phyloP scores from a whole-genome alignment of 2,329 filamentous ascomycete species.

The Camillea tinctor region DNA sequence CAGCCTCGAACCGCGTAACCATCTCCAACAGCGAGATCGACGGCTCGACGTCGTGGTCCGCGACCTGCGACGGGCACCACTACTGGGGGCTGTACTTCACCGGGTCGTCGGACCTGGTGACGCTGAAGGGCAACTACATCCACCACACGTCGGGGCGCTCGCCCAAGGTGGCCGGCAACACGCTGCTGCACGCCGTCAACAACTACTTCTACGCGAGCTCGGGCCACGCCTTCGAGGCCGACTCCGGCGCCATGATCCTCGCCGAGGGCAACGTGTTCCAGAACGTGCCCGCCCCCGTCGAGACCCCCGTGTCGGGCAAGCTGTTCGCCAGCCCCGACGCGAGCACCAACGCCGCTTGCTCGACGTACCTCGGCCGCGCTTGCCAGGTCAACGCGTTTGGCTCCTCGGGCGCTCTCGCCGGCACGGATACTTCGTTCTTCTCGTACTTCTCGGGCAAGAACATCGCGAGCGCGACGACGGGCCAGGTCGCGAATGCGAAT shows the following conservation, averaged over 20 bases:
- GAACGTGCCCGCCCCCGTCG: conserved; percentile 16
- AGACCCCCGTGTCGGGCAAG: conserved; percentile 9
- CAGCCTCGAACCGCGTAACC: conserved; percentile 37
- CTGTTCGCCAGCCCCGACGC: conserved; percentile 16
- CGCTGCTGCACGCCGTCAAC: conserved; percentile 39
- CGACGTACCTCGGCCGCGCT: conserved; percentile 41
- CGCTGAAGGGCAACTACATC: conserved; percentile 44
- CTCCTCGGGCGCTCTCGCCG: conserved; percentile 37
- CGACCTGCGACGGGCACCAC: conserved; percentile 44
- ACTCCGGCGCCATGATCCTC: conserved; percentile 39
- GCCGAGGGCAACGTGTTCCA: conserved; percentile 53
- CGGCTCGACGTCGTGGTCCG: conserved; percentile 41
- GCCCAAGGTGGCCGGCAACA: conserved; percentile 40
- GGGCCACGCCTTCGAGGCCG: conserved; percentile 46
- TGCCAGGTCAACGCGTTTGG: conserved; percentile 52
- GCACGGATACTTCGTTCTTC: conserved; percentile 48
- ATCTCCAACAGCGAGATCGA: conserved; percentile 48
- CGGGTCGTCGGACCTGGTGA: conserved; percentile 39
- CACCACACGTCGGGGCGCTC: conserved; percentile 44
- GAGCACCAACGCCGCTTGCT: conserved; percentile 11
- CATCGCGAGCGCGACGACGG: conserved; percentile 36
- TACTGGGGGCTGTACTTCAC: conserved; percentile 46
- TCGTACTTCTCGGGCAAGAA: conserved; percentile 52
- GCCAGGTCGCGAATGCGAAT: not conserved
- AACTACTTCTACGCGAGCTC: conserved; percentile 41